Evolutionary conservation across 192 early-diverging fungal genomes (phyloP), one percentile per base, ranked within the genome.

Genomic region (Backusella australiensis): DNA sequence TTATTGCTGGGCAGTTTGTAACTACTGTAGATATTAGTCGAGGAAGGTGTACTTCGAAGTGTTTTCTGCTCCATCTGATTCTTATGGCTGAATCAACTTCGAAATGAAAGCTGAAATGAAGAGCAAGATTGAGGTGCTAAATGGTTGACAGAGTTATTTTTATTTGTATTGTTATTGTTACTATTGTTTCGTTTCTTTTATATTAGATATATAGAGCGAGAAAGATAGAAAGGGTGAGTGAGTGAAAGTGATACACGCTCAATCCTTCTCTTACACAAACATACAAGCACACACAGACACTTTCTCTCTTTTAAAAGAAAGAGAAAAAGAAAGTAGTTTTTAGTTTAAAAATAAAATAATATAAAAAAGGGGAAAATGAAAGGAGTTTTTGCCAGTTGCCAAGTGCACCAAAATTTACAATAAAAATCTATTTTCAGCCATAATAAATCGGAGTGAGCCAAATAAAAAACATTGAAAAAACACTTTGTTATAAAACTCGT

Each of bases 21-120:
- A 19, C 70, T 44, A 23, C 70, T 71, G 41, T 71, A 71, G 29
- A 71, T 32, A 44, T 71, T 71, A 41, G 68, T 69, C 35, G 56
- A 63, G 26, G 56, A 63, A 63, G 56, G 56, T 29, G 23, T 5
- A 29, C 21, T 63, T 63, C 56, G 56, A 63, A 63, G 56, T 63
- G 56, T 63, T 63, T 29, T 63, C 23, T 23, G 26, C 56, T 63
- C 56, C 56, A 63, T 63, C 56, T 63, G 21, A 63, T 14, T 63
- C 56, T 63, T 23, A 23, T 23, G 56, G 21, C n/a, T 49, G 21
- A n/a, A 63, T 63, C 56, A 26, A 49, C 23, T 63, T 63, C 23
- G 26, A 32, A 49, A 63, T 63, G 56, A 63, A 29, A 23, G 56
- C 7, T 49, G 46, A 49, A 29, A 26, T 63, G 56, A 63, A 63